Evolutionary conservation across 2,329 filamentous ascomycete species (phyloP).

Genomic region (Didymella segeticola): DNA sequence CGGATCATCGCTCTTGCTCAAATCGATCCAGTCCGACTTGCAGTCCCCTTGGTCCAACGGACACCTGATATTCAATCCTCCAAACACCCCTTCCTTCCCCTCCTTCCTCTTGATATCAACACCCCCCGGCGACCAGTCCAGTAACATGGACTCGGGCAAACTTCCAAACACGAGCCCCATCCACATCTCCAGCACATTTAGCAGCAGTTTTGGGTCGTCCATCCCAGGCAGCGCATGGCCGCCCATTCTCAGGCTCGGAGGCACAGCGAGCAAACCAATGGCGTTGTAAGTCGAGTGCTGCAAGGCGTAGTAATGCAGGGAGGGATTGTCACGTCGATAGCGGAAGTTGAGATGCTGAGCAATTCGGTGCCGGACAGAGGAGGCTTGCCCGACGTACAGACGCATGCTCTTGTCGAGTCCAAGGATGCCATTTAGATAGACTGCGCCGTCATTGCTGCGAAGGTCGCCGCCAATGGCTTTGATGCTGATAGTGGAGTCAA

Average conservation of each 20-base stretch:
- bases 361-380: slow-evolving; percentile 32
- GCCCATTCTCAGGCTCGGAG: slow-evolving; percentile 20
- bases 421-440: slow-evolving; percentile 38
- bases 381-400: slow-evolving; percentile 43
- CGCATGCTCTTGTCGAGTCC: slow-evolving; percentile 35
- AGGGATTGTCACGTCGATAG: slow-evolving; percentile 43
- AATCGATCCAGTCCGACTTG: slow-evolving; percentile 30
- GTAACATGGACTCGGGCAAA: slow-evolving; percentile 27
- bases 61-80: slow-evolving; percentile 40
- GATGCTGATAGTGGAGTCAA: slow-evolving; percentile 2
- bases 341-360: slow-evolving; percentile 45
- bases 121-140: slow-evolving; percentile 30
- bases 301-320: slow-evolving; percentile 44
- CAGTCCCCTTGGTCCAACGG: slow-evolving; percentile 40
- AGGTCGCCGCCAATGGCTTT: slow-evolving; percentile 35
- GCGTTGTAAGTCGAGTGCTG: slow-evolving; percentile 38
- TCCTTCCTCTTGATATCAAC: background rate
- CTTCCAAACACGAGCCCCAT: slow-evolving; percentile 41
- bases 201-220: slow-evolving; percentile 34
- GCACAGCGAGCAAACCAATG: slow-evolving; percentile 31
- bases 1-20: slow-evolving; percentile 30
- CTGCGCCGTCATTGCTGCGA: slow-evolving; percentile 26
- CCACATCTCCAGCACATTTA: slow-evolving; percentile 49
- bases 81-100: slow-evolving; percentile 28
- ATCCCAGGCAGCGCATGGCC: slow-evolving; percentile 29